Evolutionary conservation across 2,329 filamentous ascomycete genomes (phyloP), one percentile per base, ranked within the genome.

Genomic region (Phoma herbarum): DNA sequence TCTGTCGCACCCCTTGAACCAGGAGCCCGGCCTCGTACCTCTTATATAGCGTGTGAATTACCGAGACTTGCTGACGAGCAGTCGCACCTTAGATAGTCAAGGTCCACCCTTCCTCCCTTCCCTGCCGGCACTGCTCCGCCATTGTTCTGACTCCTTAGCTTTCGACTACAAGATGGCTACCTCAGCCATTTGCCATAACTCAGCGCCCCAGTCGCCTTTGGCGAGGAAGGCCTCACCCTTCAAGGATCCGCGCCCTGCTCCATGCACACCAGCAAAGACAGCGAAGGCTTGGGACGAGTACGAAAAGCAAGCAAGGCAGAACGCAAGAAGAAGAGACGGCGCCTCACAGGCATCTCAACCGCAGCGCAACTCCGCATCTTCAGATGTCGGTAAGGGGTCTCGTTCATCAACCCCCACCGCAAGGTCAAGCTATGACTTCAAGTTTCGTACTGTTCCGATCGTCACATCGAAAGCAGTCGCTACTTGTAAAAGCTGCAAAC

Each of bases 251-350:
- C 65, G 66, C 33, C 62, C 73, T 51, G 62, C 73, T 33, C 67
- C 65, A 44, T 68, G 59, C 35, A 72, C 69, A 28, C 71, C 70
- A 18, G 57, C 60, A 20, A 68, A 65, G 26, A 75, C 75, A 14
- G 72, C 67, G 29, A 66, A 71, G 51, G 44, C 73, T n/a, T 76
- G 72, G 74, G 74, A 77, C 31, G 69, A 73, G 51, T 75, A 73
- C 39, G 75, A 77, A 55, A 71, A 58, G 56, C 62, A 62, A 37
- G 74, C 74, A 10, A 53, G 71, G 16, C 72, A 75, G 50, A 73
- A 71, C 41, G 72, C 67, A 53, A 73, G 53, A 54, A 67, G 60
- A 57, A 68, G 73, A 57, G 71, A 76, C 11, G 60, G 46, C 12
- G 59, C 57, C 37, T 64, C 59, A 9, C 61, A 62, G 26, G 39